Percentiles rank a stretch among this genome's conserved stretches.
These are phyloP conservation scores for Trichoderma sp. DNA, from an alignment of 2,329 filamentous ascomycete species.

Conservation along the genomic window DNA sequence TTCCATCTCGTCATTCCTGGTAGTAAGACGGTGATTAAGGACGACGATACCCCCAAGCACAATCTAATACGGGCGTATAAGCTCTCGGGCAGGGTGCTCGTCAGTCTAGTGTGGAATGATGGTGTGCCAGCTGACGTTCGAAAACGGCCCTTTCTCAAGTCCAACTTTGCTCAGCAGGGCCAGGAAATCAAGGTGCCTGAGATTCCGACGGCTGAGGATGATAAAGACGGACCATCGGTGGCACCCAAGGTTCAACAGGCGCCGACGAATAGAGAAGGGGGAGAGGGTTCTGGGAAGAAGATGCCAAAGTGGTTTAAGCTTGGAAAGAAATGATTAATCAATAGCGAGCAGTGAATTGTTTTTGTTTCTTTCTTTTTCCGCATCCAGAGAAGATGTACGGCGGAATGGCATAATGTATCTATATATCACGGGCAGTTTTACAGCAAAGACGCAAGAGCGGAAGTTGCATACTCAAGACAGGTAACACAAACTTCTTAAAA, in stretches of 20 bases:
- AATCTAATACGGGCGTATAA: slow-evolving; percentile 71
- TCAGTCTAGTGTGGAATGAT: slow-evolving; percentile 75
- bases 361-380: background rate
- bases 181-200: slow-evolving; percentile 66
- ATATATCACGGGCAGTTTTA: background rate
- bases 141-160: slow-evolving; percentile 58
- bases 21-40: slow-evolving; percentile 48
- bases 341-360: background rate
- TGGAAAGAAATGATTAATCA: slow-evolving; percentile 60
- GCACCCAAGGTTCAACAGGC: slow-evolving; percentile 30
- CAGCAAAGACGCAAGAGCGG: background rate
- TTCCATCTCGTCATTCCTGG: slow-evolving; percentile 71
- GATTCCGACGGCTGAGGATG: slow-evolving; percentile 42
- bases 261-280: slow-evolving; percentile 39
- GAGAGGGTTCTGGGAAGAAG: slow-evolving; percentile 44
- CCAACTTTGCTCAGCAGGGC: slow-evolving; percentile 58
- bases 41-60: slow-evolving; percentile 46
- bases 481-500: background rate
- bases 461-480: background rate
- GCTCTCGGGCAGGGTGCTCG: slow-evolving; percentile 66
- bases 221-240: slow-evolving; percentile 30
- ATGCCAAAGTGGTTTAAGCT: slow-evolving; percentile 72
- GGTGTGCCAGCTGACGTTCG: slow-evolving; percentile 56
- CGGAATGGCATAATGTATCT: background rate
- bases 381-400: background rate